Evolutionary conservation across 2,329 filamentous ascomycete species (phyloP).

Genomic region (Aspergillus tanneri): DNA sequence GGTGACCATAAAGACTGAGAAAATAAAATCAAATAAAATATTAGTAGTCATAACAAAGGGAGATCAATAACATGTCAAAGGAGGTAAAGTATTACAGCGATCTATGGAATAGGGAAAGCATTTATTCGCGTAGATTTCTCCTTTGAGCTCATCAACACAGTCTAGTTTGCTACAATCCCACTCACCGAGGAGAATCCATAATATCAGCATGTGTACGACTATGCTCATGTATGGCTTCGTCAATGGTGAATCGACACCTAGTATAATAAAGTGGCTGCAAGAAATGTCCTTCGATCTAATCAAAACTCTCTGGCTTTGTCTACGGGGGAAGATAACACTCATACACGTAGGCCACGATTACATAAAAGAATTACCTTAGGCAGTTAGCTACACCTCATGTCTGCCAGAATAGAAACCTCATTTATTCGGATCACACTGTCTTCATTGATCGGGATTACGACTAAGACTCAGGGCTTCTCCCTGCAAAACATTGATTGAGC

Average conservation of each 20-base stretch:
- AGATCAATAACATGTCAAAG: constrained; percentile 1
- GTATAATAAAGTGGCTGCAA: background rate
- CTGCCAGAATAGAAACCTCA: too few relatives aligned
- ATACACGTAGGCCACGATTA: too few relatives aligned
- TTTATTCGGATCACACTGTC: too few relatives aligned
- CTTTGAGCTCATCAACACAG: background rate
- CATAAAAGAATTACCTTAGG: background rate
- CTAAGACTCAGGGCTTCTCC: background rate
- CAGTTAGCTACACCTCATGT: background rate
- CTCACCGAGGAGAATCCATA: too few relatives aligned
- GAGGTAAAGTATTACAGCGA: background rate
- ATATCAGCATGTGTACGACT: too few relatives aligned
- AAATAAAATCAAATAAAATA: background rate
- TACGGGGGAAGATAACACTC: background rate
- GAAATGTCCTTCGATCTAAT: background rate
- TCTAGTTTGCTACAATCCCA: background rate
- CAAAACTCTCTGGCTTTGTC: background rate
- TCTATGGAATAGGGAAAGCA: background rate
- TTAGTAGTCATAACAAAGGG: background rate
- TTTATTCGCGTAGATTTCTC: background rate
- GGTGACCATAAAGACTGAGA: background rate
- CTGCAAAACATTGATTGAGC: background rate
- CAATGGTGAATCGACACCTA: background rate
- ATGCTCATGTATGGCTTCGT: background rate
- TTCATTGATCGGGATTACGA: background rate